These are phyloP conservation scores for Colletotrichum noveboracense DNA, from an alignment of 2,329 filamentous ascomycete genomes.

Conservation along the genomic window DNA sequence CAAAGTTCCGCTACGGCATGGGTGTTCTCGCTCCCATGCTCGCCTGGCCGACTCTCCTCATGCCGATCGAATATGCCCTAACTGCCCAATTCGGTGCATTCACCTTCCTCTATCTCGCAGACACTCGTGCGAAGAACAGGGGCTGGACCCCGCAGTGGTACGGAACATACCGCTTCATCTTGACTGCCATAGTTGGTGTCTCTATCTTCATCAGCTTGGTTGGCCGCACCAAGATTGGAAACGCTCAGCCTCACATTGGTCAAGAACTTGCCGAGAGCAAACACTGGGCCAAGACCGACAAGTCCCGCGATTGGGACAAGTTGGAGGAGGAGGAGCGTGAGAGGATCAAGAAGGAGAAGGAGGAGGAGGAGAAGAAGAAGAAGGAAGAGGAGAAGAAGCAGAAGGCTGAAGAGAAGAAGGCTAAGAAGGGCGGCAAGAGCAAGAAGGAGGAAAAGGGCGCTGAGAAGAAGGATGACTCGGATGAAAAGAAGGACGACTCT, in stretches of 20 bases:
- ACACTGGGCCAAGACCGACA: constrained; percentile 37
- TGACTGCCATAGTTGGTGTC: constrained; percentile 87
- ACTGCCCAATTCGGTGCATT: constrained; percentile 88
- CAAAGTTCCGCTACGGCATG: constrained; percentile 82
- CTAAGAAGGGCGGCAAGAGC: constrained; percentile 26
- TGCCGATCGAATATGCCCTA: constrained; percentile 84
- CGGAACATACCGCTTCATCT: constrained; percentile 84
- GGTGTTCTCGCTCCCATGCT: constrained; percentile 80
- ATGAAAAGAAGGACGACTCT: background rate
- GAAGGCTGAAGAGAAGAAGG: constrained; percentile 29
- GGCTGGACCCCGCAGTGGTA: constrained; percentile 91
- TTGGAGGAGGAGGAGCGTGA: constrained; percentile 47
- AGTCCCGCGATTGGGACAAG: constrained; percentile 50
- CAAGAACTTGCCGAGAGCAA: constrained; percentile 43
- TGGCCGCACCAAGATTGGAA: constrained; percentile 77
- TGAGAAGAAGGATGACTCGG: background rate
- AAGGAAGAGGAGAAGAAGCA: constrained; percentile 37
- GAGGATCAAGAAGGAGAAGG: constrained; percentile 40
- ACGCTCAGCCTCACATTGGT: constrained; percentile 37
- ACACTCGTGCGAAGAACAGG: constrained; percentile 71
- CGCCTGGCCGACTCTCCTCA: constrained; percentile 88
- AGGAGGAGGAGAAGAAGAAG: constrained; percentile 42
- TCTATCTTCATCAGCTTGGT: constrained; percentile 83
- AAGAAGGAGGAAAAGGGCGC: constrained; percentile 25
- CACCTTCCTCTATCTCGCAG: constrained; percentile 83